These are phyloP conservation scores for Nicotiana knightiana DNA, from an alignment of 257 asterid genomes.

Conservation along the genomic window DNA sequence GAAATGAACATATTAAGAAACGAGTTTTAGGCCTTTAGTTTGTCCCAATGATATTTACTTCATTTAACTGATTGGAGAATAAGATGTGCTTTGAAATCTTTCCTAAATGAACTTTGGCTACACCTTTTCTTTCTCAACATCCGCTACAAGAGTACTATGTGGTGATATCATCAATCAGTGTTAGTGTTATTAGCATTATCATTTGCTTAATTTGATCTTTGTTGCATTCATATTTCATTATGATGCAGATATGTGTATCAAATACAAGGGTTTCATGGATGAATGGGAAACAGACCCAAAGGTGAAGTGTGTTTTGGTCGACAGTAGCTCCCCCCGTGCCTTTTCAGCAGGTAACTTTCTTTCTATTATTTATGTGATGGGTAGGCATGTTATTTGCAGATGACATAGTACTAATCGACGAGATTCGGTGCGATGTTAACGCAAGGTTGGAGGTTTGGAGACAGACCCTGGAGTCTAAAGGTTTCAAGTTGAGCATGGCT, in stretches of 20 bases:
- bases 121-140: not conserved
- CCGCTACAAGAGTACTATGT: not conserved
- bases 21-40: no score
- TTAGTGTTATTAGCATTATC: not conserved
- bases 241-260: constrained; percentile 82
- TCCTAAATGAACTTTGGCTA: not conserved
- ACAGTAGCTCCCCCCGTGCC: constrained; percentile 84
- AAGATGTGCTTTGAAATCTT: not conserved
- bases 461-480: no score
- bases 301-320: constrained; percentile 88
- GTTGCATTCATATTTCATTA: not conserved
- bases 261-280: constrained; percentile 69
- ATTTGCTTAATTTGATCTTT: constrained; percentile 1
- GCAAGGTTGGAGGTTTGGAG: no score
- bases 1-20: no score
- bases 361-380: not conserved
- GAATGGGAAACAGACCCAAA: constrained; percentile 87
- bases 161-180: no score
- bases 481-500: no score
- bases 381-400: not conserved
- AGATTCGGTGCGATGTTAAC: no score
- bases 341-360: constrained; percentile 81
- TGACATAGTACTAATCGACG: no score
- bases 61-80: no score
- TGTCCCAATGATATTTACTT: no score